These are phyloP conservation scores for Mycena sanguinolenta DNA, from an alignment of 768 basidiomycete genomes.

Conservation along the genomic window DNA sequence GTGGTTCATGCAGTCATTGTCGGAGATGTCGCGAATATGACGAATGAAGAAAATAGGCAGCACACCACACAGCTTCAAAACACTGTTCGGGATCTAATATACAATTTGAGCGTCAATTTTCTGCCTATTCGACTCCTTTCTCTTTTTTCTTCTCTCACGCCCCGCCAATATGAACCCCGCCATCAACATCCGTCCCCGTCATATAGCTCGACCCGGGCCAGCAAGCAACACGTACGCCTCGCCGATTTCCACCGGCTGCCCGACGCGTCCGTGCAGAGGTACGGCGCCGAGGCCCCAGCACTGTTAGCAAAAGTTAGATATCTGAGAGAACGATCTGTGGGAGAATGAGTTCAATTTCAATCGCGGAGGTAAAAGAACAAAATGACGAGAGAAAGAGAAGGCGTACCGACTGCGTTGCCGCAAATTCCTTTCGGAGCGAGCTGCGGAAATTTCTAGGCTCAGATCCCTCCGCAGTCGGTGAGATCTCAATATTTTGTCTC, in stretches of 20 bases:
- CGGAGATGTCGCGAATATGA: too few species aligned
- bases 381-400: slow-evolving; percentile 70
- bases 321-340: too few species aligned
- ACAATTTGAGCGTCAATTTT: too few species aligned
- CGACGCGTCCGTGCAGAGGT: slow-evolving; percentile 63
- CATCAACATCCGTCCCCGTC: slow-evolving; percentile 55
- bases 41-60: too few species aligned
- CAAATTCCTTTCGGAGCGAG: background rate
- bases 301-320: background rate
- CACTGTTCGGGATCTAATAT: too few species aligned
- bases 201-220: slow-evolving; percentile 54
- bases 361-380: slow-evolving; percentile 70
- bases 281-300: slow-evolving; percentile 57
- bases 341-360: slow-evolving; percentile 61
- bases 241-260: slow-evolving; percentile 66
- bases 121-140: too few species aligned
- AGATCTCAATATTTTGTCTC: background rate
- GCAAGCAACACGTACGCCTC: slow-evolving; percentile 71
- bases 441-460: background rate
- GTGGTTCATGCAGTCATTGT: too few species aligned
- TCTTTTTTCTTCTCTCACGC: background rate
- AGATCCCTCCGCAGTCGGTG: background rate
- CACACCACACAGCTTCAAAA: too few species aligned
- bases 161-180: slow-evolving; percentile 29
- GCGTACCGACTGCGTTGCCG: slow-evolving; percentile 44